Evolutionary conservation across 495 filamentous ascomycete genomes (phyloP).

Genomic region (Penicillium coprophilum): DNA sequence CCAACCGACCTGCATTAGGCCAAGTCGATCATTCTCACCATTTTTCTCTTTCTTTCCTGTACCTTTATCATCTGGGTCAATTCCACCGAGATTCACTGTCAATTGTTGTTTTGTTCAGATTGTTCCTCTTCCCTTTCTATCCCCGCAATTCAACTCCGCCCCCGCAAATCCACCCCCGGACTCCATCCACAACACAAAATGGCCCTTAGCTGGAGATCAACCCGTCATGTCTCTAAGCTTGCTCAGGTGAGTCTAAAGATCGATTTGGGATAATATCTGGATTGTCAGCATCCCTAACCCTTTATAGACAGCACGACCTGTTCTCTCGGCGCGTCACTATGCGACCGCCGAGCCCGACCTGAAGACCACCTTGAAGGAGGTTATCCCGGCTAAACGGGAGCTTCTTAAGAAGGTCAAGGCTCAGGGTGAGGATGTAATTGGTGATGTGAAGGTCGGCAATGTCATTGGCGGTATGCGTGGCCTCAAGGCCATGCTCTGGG

Average conservation of each 20-base stretch:
- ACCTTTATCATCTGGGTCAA: conserved; percentile 7
- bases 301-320: conserved; percentile 29
- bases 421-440: conserved; percentile 76
- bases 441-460: conserved; percentile 92
- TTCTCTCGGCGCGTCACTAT: conserved; percentile 37
- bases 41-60: background rate
- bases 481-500: conserved; percentile 97
- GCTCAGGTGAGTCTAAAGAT: conserved; percentile 32
- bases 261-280: background rate
- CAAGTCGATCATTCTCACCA: conserved; percentile 15
- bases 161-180: conserved; percentile 26
- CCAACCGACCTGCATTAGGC: conserved; percentile 29
- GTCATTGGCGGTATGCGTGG: conserved; percentile 96
- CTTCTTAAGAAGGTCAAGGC: conserved; percentile 88
- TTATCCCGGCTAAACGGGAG: conserved; percentile 89
- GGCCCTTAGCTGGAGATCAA: conserved; percentile 40
- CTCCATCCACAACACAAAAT: conserved; percentile 26
- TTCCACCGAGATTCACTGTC: conserved; percentile 10
- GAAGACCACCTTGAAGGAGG: conserved; percentile 76
- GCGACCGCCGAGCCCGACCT: conserved; percentile 78
- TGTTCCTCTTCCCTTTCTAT: background rate
- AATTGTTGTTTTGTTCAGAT: conserved; percentile 3
- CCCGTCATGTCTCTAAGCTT: conserved; percentile 41
- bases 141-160: conserved; percentile 23
- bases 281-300: background rate